Percentiles rank a stretch among this genome's conserved stretches.
phyloP scores from a whole-genome alignment of 768 basidiomycete genomes.

The Rhodotorula paludigena region DNA sequence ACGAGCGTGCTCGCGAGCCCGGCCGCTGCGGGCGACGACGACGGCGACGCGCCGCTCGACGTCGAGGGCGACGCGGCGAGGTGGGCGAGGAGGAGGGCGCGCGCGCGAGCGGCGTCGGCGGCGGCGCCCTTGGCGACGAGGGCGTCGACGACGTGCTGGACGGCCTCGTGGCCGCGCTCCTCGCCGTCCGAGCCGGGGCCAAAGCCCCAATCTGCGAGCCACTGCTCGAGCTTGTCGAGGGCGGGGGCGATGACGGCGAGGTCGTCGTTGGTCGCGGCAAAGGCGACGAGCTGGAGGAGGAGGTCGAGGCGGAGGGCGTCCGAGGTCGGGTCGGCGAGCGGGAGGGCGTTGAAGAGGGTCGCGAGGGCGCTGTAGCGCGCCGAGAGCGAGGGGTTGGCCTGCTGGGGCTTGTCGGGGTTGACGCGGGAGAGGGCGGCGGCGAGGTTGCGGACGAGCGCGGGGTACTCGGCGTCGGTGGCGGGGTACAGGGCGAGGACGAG shows the following conservation, averaged over 20 bases:
- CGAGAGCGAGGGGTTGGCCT: constrained; percentile 19
- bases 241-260: constrained; percentile 31
- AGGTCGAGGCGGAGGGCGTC: constrained; percentile 12
- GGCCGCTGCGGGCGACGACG: constrained; percentile 9
- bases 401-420: neutral
- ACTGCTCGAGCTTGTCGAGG: constrained; percentile 7
- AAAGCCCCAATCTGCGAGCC: constrained; percentile 16
- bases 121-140: constrained; percentile 10
- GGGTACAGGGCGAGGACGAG: constrained; percentile 23
- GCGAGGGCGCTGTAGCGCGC: constrained; percentile 28
- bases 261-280: constrained; percentile 33
- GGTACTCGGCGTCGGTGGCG: constrained; percentile 2
- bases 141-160: constrained; percentile 13
- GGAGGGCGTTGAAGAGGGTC: constrained; percentile 39
- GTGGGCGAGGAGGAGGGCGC: constrained; percentile 14
- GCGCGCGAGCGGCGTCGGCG: constrained; percentile 13
- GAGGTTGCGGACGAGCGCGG: constrained; percentile 13
- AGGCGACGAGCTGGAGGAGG: constrained; percentile 31
- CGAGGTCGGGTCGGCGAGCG: neutral
- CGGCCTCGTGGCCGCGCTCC: constrained; percentile 18
- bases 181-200: too few relatives aligned
- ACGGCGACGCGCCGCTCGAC: neutral
- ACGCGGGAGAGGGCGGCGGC: constrained; percentile 6
- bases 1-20: constrained; percentile 16
- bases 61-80: constrained; percentile 2